These are phyloP conservation scores for Umbelopsis vinacea DNA, from an alignment of 192 early-diverging fungal species.

Conservation along the genomic window DNA sequence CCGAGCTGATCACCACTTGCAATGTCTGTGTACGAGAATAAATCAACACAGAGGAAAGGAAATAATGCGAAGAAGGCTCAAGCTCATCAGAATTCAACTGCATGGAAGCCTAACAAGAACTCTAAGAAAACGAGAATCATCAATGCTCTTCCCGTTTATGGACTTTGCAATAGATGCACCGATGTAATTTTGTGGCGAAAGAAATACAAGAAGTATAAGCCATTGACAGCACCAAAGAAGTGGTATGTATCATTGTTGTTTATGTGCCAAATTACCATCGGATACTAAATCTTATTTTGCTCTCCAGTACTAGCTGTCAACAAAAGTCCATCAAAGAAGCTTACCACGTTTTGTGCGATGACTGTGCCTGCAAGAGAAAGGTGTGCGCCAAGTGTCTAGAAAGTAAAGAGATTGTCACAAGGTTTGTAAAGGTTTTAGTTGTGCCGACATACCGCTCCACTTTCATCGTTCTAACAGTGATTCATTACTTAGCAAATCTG, in stretches of 20 bases:
- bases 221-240: slow-evolving; percentile 87
- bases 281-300: background rate
- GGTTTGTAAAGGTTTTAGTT: slow-evolving; percentile 25
- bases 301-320: slow-evolving; percentile 58
- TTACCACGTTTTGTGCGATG: slow-evolving; percentile 93
- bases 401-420: slow-evolving; percentile 62
- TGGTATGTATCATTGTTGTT: slow-evolving; percentile 60
- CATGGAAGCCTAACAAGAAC: slow-evolving; percentile 87
- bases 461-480: background rate
- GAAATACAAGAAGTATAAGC: slow-evolving; percentile 97
- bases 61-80: slow-evolving; percentile 76
- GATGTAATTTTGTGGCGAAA: slow-evolving; percentile 85
- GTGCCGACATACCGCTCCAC: background rate
- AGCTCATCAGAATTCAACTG: slow-evolving; percentile 89
- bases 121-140: slow-evolving; percentile 80
- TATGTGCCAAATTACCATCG: background rate
- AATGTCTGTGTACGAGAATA: slow-evolving; percentile 50
- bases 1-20: background rate
- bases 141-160: slow-evolving; percentile 76
- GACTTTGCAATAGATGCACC: slow-evolving; percentile 76
- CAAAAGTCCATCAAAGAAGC: slow-evolving; percentile 88
- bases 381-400: slow-evolving; percentile 95
- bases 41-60: slow-evolving; percentile 54
- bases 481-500: slow-evolving; percentile 36
- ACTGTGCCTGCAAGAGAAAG: slow-evolving; percentile 77